These are phyloP conservation scores for Penicillium crustosum DNA, from an alignment of 2,329 filamentous ascomycete species.

Conservation along the genomic window DNA sequence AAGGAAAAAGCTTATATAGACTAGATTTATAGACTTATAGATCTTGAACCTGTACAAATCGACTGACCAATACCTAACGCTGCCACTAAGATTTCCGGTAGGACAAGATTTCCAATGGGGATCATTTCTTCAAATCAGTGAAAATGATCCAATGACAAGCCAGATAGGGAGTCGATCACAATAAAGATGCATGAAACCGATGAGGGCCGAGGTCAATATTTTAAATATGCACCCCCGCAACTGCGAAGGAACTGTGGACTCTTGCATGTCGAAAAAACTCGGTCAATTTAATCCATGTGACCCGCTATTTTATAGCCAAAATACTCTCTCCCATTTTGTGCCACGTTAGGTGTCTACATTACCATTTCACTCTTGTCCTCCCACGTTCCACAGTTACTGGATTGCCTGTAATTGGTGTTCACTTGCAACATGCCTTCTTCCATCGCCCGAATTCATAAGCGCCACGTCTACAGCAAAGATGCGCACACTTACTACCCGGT, in stretches of 20 bases:
- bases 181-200: not conserved
- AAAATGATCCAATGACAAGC: not conserved
- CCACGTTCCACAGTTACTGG: not conserved
- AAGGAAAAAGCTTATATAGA: too few relatives aligned
- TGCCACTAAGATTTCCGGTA: not conserved
- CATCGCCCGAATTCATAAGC: constrained; percentile 40
- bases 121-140: not conserved
- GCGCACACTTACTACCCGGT: constrained; percentile 51
- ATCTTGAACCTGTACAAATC: too few relatives aligned
- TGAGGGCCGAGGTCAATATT: constrained; percentile 13
- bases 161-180: not conserved
- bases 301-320: too few relatives aligned
- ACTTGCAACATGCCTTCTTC: constrained; percentile 27
- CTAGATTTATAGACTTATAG: too few relatives aligned
- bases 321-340: not conserved
- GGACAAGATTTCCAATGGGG: not conserved
- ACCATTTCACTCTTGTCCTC: not conserved
- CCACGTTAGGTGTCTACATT: not conserved
- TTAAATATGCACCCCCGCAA: constrained; percentile 11
- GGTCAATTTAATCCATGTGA: not conserved
- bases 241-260: not conserved
- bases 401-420: not conserved
- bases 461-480: constrained; percentile 39
- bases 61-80: not conserved
- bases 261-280: not conserved